phyloP scores from a whole-genome alignment of 2,329 filamentous ascomycete species.

The Bisporella sp. region DNA sequence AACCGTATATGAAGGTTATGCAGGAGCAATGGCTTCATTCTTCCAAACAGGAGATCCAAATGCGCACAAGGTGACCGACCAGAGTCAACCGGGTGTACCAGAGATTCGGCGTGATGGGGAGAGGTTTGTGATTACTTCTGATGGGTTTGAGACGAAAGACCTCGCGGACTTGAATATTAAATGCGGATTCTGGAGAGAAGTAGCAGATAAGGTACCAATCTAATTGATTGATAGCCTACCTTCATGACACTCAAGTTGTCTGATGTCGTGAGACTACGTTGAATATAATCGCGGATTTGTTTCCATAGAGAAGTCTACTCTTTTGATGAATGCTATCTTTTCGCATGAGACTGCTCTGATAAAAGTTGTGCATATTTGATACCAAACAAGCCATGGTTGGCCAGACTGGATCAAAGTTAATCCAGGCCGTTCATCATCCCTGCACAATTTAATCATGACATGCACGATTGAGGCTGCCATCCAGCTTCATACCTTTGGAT shows the following conservation, averaged over 20 bases:
- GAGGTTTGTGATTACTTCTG: constrained; percentile 44
- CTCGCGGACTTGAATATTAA: constrained; percentile 33
- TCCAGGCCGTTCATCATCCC: neutral
- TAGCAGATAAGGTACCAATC: constrained; percentile 40
- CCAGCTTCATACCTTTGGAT: too few relatives aligned
- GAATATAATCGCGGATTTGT: too few relatives aligned
- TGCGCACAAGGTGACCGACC: constrained; percentile 44
- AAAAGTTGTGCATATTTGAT: too few relatives aligned
- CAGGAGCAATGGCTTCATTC: constrained; percentile 53
- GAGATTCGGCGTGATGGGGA: constrained; percentile 23
- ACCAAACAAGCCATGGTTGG: too few relatives aligned
- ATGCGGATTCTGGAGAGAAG: constrained; percentile 46
- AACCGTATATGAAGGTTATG: constrained; percentile 47
- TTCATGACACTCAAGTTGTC: too few relatives aligned
- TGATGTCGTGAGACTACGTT: too few relatives aligned
- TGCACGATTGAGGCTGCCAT: too few relatives aligned
- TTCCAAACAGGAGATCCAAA: constrained; percentile 54
- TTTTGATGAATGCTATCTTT: too few relatives aligned
- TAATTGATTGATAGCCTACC: constrained; percentile 12
- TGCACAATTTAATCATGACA: neutral
- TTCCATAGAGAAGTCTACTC: too few relatives aligned
- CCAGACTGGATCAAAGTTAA: neutral
- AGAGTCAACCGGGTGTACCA: constrained; percentile 38
- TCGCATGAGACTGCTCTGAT: too few relatives aligned
- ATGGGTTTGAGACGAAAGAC: constrained; percentile 35